Conservation (phyloP, 306 rosid genomes). For the Quercus robur region DNA sequence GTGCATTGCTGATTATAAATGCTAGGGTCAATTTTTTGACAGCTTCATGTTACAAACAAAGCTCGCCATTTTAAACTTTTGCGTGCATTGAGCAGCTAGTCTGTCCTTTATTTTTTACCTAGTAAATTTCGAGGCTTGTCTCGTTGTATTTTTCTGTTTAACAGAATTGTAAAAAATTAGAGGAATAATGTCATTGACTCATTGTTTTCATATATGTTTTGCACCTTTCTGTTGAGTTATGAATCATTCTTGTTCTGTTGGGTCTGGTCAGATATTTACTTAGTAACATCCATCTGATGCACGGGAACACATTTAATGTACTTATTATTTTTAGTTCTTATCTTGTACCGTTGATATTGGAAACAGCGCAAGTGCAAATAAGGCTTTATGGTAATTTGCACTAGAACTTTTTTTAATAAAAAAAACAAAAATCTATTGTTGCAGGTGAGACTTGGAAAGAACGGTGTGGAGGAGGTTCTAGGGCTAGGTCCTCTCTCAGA, state of each 20-base stretch:
- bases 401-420: not conserved
- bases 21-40: not conserved
- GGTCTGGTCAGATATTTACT: no score
- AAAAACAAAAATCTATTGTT: not conserved
- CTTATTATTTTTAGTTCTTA: not conserved
- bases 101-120: no score
- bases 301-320: no score
- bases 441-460: constrained; percentile 93
- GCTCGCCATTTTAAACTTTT: not conserved
- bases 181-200: no score
- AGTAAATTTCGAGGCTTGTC: no score
- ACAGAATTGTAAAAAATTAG: no score
- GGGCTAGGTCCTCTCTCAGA: constrained; percentile 82
- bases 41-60: not conserved
- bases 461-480: constrained; percentile 78
- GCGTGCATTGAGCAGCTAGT: no score
- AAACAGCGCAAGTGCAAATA: not conserved
- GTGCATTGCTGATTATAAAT: not conserved
- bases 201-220: no score
- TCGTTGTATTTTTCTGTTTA: no score
- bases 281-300: no score
- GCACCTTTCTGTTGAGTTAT: no score
- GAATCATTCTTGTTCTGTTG: no score
- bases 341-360: not conserved
- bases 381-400: not conserved